These are phyloP conservation scores for Physcomitrellopsis africana DNA, from an alignment of 225 moss, liverwort and hornwort species.

Conservation along the genomic window DNA sequence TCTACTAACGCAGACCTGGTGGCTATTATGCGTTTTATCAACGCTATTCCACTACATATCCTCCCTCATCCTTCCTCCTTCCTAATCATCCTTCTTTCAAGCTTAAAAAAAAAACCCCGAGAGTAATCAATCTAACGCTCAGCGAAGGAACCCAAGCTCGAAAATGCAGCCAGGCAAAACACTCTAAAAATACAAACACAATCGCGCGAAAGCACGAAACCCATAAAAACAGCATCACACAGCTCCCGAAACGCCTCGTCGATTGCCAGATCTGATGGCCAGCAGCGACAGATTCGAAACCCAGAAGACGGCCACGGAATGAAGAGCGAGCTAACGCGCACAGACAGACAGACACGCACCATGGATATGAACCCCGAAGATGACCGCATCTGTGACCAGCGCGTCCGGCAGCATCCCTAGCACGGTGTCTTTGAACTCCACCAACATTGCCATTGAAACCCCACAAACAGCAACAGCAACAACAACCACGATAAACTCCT, in stretches of 20 bases:
- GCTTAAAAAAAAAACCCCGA: background rate
- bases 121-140: background rate
- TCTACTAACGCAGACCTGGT: constrained; percentile 4
- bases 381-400: constrained; percentile 70
- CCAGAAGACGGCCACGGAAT: too few species aligned
- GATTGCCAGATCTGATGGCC: too few species aligned
- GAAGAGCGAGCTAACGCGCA: too few species aligned
- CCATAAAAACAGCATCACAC: background rate
- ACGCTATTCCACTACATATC: background rate
- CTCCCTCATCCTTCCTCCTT: background rate
- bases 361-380: constrained; percentile 82
- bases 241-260: background rate
- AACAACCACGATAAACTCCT: background rate
- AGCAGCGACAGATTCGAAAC: too few species aligned
- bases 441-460: constrained; percentile 32
- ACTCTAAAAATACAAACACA: background rate
- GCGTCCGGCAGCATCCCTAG: constrained; percentile 64
- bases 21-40: background rate
- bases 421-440: constrained; percentile 52
- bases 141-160: background rate
- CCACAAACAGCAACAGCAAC: background rate
- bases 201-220: background rate
- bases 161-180: background rate
- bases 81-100: background rate
- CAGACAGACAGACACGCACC: constrained; percentile 41